Evolutionary conservation across 768 basidiomycete species (phyloP).

Genomic region (Pholiota conissans): DNA sequence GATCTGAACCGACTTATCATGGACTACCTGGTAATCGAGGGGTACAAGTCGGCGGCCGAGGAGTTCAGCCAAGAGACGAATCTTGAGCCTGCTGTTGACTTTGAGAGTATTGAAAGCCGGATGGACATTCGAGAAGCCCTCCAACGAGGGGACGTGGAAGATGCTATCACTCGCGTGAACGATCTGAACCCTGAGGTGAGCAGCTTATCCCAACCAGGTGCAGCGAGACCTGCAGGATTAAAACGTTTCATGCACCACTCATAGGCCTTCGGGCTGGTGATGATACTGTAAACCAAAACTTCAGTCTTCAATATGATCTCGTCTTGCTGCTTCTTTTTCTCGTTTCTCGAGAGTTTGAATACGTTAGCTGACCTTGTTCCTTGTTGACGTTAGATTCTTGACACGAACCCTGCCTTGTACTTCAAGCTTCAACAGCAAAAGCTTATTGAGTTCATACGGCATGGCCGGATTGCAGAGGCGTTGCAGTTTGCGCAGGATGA

Average conservation of each 20-base stretch:
- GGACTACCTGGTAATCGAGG: slow-evolving; percentile 98
- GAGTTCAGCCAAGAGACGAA: slow-evolving; percentile 91
- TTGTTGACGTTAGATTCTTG: slow-evolving; percentile 72
- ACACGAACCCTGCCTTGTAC: slow-evolving; percentile 90
- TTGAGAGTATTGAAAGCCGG: slow-evolving; percentile 89
- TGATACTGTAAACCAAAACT: slow-evolving; percentile 80
- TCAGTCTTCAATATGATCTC: slow-evolving; percentile 97
- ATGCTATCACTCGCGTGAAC: slow-evolving; percentile 93
- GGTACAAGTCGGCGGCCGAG: slow-evolving; percentile 94
- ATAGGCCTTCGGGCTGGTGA: slow-evolving; percentile 80
- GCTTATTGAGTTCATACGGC: slow-evolving; percentile 91
- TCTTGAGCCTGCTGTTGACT: slow-evolving; percentile 75
- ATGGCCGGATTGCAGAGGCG: slow-evolving; percentile 75
- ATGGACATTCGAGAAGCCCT: slow-evolving; percentile 94
- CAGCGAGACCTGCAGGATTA: slow-evolving; percentile 64
- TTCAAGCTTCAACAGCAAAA: slow-evolving; percentile 97
- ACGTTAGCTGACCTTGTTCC: slow-evolving; percentile 19
- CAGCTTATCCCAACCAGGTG: slow-evolving; percentile 32
- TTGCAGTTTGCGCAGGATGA: slow-evolving; percentile 91
- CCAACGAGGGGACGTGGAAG: slow-evolving; percentile 92
- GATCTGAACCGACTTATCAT: slow-evolving; percentile 93
- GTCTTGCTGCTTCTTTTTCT: slow-evolving; percentile 13
- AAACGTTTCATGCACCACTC: slow-evolving; percentile 98
- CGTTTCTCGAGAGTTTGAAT: slow-evolving; percentile 4
- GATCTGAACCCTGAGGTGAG: slow-evolving; percentile 93